Evolutionary conservation across 768 basidiomycete genomes (phyloP).

Genomic region (Macrolepiota albuminosa): DNA sequence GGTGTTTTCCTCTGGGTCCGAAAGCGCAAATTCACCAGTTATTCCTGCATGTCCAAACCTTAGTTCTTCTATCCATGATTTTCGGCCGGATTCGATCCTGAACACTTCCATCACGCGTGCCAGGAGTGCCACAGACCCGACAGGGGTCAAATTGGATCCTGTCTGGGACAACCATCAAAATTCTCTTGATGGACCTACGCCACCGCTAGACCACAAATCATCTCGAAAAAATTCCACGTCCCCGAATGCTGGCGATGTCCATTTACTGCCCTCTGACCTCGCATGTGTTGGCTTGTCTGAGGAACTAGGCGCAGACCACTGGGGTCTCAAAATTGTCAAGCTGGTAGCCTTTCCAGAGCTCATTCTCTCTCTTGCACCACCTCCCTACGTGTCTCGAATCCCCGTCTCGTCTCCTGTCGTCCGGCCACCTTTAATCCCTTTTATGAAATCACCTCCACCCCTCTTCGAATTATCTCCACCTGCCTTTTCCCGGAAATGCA

Average conservation of each 20-base stretch:
- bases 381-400: constrained; percentile 7
- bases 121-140: constrained; percentile 30
- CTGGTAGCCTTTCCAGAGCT: constrained; percentile 74
- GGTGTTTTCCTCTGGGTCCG: constrained; percentile 47
- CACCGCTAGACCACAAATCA: constrained; percentile 4
- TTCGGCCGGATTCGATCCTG: constrained; percentile 17
- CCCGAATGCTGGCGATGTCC: constrained; percentile 54
- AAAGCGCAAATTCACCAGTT: constrained; percentile 27
- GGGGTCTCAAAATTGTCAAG: constrained; percentile 76
- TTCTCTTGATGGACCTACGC: not conserved
- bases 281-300: constrained; percentile 74
- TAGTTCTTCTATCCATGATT: constrained; percentile 13
- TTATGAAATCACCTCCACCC: constrained; percentile 3
- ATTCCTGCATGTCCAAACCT: constrained; percentile 10
- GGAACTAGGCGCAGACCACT: constrained; percentile 57
- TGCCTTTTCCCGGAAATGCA: not conserved
- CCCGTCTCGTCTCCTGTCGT: constrained; percentile 8
- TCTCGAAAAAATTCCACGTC: constrained; percentile 41
- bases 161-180: constrained; percentile 9
- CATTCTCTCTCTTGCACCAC: constrained; percentile 33
- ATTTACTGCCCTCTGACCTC: constrained; percentile 62
- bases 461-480: constrained; percentile 14
- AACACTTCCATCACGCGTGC: constrained; percentile 36
- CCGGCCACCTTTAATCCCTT: not conserved
- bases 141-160: constrained; percentile 11